Conservation (phyloP, 768 basidiomycete genomes). For the Termitomyces sp. region DNA sequence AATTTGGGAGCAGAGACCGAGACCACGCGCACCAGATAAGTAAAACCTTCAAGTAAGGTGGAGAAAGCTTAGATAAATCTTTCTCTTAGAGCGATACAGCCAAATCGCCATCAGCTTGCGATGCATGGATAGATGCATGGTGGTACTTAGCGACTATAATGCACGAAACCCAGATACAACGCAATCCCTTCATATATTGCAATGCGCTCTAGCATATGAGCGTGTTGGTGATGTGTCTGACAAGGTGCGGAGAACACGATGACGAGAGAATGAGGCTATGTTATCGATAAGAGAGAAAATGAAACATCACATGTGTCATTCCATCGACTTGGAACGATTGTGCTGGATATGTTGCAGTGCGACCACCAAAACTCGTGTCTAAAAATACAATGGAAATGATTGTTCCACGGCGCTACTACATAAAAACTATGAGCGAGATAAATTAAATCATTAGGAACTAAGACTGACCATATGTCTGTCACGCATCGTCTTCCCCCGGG, state of each 20-base stretch:
- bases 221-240: conserved; percentile 12
- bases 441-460: neutral
- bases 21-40: conserved; percentile 3
- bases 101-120: conserved; percentile 7
- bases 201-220: conserved; percentile 2
- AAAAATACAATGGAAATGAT: neutral
- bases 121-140: conserved; percentile 10
- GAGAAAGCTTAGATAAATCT: neutral
- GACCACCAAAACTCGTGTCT: neutral
- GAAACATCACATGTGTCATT: conserved; percentile 26
- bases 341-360: neutral
- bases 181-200: neutral
- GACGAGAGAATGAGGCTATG: conserved; percentile 23
- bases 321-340: conserved; percentile 1
- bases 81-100: neutral
- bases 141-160: conserved; percentile 19
- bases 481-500: conserved; percentile 38
- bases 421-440: neutral
- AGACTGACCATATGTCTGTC: conserved; percentile 8
- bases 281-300: conserved; percentile 17
- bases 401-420: neutral
- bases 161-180: conserved; percentile 2
- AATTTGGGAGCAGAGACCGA: neutral
- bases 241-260: conserved; percentile 10
- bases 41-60: neutral